Percentiles rank a stretch among this genome's conserved stretches.
phyloP scores from a whole-genome alignment of 805 yeast genomes.

The Brettanomyces sp. region DNA sequence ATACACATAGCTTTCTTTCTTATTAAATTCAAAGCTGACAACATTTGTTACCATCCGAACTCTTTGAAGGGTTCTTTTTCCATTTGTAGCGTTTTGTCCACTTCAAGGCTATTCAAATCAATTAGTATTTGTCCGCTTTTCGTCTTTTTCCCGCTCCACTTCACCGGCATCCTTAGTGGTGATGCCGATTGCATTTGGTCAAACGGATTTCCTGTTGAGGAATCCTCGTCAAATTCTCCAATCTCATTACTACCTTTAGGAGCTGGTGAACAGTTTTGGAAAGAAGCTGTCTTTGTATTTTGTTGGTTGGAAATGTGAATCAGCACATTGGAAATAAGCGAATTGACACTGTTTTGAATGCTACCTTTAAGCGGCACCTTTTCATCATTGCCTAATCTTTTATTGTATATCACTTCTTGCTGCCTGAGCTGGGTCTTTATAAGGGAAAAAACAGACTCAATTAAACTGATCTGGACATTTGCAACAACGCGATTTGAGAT shows the following conservation, averaged over 20 bases:
- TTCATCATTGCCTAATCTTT: conserved; percentile 3
- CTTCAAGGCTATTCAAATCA: too few relatives aligned
- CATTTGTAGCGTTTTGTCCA: not conserved
- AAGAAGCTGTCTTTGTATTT: too few relatives aligned
- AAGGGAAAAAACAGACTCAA: not conserved
- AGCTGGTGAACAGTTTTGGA: too few relatives aligned
- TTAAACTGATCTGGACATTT: not conserved
- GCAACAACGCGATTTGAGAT: not conserved
- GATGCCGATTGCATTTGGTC: not conserved
- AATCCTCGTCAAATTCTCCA: too few relatives aligned
- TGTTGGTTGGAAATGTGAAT: conserved; percentile 4
- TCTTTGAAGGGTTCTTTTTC: not conserved
- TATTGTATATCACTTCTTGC: not conserved
- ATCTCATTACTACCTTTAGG: not conserved
- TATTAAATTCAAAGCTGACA: too few relatives aligned
- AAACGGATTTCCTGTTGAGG: too few relatives aligned
- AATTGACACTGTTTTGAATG: conserved; percentile 24
- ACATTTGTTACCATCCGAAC: too few relatives aligned
- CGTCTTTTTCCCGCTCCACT: too few relatives aligned
- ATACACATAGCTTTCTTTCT: too few relatives aligned
- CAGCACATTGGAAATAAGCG: conserved; percentile 25
- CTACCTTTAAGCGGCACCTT: conserved; percentile 19
- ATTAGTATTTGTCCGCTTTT: too few relatives aligned
- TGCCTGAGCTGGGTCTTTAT: not conserved
- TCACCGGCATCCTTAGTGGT: not conserved